Percentiles rank a stretch among this genome's conserved stretches.
These are phyloP conservation scores for Gaeumannomyces tritici DNA, from an alignment of 2,329 filamentous ascomycete genomes.

Conservation along the genomic window DNA sequence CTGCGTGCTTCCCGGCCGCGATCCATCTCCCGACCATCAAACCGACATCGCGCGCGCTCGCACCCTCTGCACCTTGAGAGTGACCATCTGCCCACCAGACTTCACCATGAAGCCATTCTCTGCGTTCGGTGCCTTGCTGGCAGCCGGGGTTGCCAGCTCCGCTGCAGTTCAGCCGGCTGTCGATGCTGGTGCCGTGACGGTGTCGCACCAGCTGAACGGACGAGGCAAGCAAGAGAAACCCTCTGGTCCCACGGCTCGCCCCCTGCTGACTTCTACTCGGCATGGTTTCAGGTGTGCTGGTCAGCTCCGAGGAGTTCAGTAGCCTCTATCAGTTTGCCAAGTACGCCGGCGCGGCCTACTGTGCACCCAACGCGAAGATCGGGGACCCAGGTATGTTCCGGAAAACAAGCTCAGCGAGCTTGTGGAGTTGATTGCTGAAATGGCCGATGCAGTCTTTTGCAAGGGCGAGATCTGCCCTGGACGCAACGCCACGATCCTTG, in stretches of 20 bases:
- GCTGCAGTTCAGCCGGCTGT: no score
- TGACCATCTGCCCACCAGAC: neutral
- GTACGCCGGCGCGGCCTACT: constrained; percentile 43
- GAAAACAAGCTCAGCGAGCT: constrained; percentile 19
- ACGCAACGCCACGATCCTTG: neutral
- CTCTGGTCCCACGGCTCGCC: no score
- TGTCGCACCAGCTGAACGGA: no score
- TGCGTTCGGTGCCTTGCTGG: neutral
- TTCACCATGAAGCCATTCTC: neutral
- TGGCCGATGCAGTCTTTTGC: neutral
- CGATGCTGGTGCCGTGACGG: no score
- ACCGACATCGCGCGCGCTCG: no score
- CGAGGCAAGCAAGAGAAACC: no score
- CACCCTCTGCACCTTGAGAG: no score
- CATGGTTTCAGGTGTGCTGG: neutral
- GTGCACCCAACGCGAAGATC: constrained; percentile 27
- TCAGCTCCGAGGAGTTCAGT: constrained; percentile 22
- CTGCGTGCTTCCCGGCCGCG: no score
- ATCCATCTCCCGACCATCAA: no score
- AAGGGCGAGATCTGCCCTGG: neutral
- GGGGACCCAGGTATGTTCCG: neutral
- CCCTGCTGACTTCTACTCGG: no score
- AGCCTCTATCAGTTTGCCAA: constrained; percentile 39
- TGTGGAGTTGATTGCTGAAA: constrained; percentile 26
- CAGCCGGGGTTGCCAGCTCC: no score